phyloP scores from a whole-genome alignment of 2,329 filamentous ascomycete genomes.

The Claviceps monticola region DNA sequence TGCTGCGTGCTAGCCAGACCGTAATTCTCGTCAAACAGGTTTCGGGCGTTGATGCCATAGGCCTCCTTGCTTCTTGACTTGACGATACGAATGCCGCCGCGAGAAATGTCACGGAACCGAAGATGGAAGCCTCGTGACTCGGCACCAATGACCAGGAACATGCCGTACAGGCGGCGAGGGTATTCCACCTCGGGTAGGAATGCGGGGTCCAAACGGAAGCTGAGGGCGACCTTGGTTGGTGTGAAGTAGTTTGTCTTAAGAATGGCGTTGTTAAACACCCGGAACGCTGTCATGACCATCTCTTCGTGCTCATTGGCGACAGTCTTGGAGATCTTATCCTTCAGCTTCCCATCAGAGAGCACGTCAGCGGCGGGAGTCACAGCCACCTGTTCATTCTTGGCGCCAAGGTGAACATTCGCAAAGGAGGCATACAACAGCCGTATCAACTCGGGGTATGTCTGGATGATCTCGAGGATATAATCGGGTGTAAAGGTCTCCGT shows the following conservation, averaged over 20 bases:
- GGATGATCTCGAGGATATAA: constrained; percentile 96
- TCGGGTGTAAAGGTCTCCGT: constrained; percentile 96
- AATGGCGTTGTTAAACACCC: constrained; percentile 83
- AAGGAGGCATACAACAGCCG: constrained; percentile 84
- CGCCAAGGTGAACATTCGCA: constrained; percentile 64
- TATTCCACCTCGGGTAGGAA: constrained; percentile 92
- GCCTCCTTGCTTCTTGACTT: constrained; percentile 95
- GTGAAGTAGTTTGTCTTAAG: constrained; percentile 98
- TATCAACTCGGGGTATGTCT: constrained; percentile 75
- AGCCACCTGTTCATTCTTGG: constrained; percentile 37
- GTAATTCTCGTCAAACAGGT: constrained; percentile 97
- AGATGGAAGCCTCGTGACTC: constrained; percentile 96
- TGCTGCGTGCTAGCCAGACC: constrained; percentile 96
- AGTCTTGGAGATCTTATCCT: constrained; percentile 65
- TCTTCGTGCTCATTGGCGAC: constrained; percentile 88
- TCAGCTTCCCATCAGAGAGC: constrained; percentile 59
- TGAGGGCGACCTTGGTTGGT: constrained; percentile 93
- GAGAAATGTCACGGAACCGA: constrained; percentile 91
- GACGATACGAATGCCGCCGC: constrained; percentile 95
- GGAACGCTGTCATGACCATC: constrained; percentile 96
- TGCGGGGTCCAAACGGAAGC: constrained; percentile 79
- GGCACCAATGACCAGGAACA: constrained; percentile 96
- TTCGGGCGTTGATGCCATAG: constrained; percentile 90
- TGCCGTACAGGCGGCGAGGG: constrained; percentile 83
- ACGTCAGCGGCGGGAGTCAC: constrained; percentile 50